Conservation (phyloP, 129 eudicot genomes). For the Flaveria trinervia region DNA sequence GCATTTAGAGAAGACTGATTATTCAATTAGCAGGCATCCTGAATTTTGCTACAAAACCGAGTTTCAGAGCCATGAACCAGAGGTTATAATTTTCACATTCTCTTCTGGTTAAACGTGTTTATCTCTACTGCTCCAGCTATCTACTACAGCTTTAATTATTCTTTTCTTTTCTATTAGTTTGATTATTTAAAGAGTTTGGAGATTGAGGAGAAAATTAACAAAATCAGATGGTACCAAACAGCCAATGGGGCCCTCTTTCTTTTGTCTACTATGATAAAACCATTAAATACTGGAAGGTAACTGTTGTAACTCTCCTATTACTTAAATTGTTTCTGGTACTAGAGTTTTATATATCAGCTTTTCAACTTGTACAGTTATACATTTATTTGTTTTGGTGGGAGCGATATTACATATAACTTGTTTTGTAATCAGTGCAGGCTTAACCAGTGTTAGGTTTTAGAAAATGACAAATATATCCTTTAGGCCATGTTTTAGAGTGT, state of each 20-base stretch:
- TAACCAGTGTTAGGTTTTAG: not conserved
- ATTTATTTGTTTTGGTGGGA: slow-evolving; percentile 3
- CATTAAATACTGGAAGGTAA: slow-evolving; percentile 96
- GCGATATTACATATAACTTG: not conserved
- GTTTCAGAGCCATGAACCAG: slow-evolving; percentile 99
- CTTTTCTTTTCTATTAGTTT: slow-evolving; percentile 53
- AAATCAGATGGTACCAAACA: slow-evolving; percentile 97
- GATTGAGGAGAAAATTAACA: slow-evolving; percentile 99
- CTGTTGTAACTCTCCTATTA: slow-evolving; percentile 7
- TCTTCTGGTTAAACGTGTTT: slow-evolving; percentile 10
- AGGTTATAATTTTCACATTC: slow-evolving; percentile 47
- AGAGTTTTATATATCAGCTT: not conserved
- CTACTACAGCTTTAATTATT: slow-evolving; percentile 19
- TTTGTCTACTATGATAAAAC: slow-evolving; percentile 95
- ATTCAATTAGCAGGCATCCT: slow-evolving; percentile 76
- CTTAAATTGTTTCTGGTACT: slow-evolving; percentile 17
- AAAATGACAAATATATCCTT: not conserved
- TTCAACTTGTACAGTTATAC: not conserved
- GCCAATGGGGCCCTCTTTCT: slow-evolving; percentile 93
- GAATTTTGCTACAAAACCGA: slow-evolving; percentile 98
- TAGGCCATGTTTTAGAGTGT: not conserved
- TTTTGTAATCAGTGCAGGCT: not conserved
- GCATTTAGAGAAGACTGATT: slow-evolving; percentile 78
- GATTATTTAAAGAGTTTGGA: slow-evolving; percentile 99
- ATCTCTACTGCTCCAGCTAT: not conserved